Base-by-base conservation (phyloP, 108 stramenopile genomes). In the Fistulifera pelliculosa region DNA sequence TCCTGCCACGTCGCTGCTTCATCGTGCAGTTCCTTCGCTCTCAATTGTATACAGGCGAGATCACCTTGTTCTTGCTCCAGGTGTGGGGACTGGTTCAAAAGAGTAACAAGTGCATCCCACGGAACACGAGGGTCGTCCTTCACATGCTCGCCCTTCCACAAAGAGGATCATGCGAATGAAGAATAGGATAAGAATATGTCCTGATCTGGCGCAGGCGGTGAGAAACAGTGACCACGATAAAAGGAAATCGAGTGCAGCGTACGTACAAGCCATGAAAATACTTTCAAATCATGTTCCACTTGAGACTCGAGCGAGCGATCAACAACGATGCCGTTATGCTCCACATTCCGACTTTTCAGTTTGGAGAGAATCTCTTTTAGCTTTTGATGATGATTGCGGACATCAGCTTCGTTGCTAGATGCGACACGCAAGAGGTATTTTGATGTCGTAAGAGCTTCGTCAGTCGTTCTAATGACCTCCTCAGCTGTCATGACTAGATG, bases 241-340 rank as follows among this genome's bases (percentile, higher is more conserved):
- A 49, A 57, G 22, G 42, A 62, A 47, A 40, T 28, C 61, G 58
- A 54, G 8, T 53, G 22, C 42, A 55, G 50, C 21, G 50, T 56
- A 68, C 64, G 67, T 26, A 79, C 64, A 6, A 88, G 49, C 87
- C 87, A 88, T 35, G 61, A 27, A 60, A 88, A 60, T 27, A 54
- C 44, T 47, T 71, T 67, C 15, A 78, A 55, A 27, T 65, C 69
- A 24, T 53, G 27, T 24, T 72, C 68, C 10, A 88, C 21, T 38
- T 62, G 59, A 6, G 27, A 28, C 47, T 71, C 72, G 0, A 80
- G 27, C 0, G 43, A 41, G 16, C 42, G 54, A 25, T 63, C 60
- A 10, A 67, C 40, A 14, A 73, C 26, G 10, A 85, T 47, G n/a
- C 52, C 54, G 27, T 25, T 53, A 38, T 47, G 65, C 26, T 31